Base-by-base conservation (phyloP, 352 stramenopile genomes). In the Blastocystis sp. region DNA sequence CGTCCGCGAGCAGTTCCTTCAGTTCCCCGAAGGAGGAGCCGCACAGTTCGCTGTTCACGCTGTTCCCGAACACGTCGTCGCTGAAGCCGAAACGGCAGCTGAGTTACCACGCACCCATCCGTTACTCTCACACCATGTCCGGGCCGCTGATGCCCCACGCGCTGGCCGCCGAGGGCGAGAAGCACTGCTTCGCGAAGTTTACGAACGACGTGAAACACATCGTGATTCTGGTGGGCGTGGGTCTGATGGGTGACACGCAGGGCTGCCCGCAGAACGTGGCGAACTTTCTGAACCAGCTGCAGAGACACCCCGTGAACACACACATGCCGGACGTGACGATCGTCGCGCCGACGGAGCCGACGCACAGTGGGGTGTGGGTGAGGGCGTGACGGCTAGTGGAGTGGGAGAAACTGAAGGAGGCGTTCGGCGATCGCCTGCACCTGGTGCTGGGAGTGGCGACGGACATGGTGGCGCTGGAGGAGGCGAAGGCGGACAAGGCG, bases 261-360 rank as follows among this genome's bases (percentile, higher is more conserved):
- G 71, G 71, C 3, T 81, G 71, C 66, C 71, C 57, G 9, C 71
- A 81, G 45, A 81, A 81, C 43, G 57, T 64, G 10, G 48, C 40
- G 14, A 63, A 57, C 38, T 81, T 81, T 42, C 21, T 81, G 2
- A 45, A 60, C 43, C 71, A 65, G 21, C 28, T 81, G 28, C 57
- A 66, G 7, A 45, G 28, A 1, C 48, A 81, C 28, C 48, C 71
- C 0, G 40, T 81, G 21, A 81, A 81, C 28, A 81, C 38, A 11
- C 14, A 43, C 7, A 2, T 81, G 17, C 71, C 71, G 17, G 71
- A 81, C 3, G 52, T 81, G 6, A 65, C 71, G 11, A 63, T 81
- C 21, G 66, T 81, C 24, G 71, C 71, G 21, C 71, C 71, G 14
- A 48, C 11, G 3, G 38, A 45, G 28, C 71, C 71, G 19, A 7